Conservation (phyloP, 805 yeast species). For the Kodamaea neixiangensis region DNA sequence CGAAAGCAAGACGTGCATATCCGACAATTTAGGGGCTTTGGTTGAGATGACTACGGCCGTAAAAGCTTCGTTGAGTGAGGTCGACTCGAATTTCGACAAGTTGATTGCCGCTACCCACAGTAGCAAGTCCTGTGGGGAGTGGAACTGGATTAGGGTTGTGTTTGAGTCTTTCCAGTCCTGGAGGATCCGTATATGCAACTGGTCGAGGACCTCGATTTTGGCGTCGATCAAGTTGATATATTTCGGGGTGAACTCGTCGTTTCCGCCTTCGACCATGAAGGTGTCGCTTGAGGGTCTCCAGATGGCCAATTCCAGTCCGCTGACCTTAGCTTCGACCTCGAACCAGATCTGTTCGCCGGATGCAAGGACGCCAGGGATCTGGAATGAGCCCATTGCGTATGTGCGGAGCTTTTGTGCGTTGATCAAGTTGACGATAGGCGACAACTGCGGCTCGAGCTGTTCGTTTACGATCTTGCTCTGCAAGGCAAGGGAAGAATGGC, state of each 20-base stretch:
- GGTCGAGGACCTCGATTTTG: slow-evolving; percentile 19
- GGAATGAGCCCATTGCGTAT: slow-evolving; percentile 56
- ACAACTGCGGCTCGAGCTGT: slow-evolving; percentile 59
- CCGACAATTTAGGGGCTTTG: slow-evolving; percentile 57
- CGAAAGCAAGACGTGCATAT: slow-evolving; percentile 58
- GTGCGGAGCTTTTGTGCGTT: slow-evolving; percentile 69
- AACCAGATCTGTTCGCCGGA: slow-evolving; percentile 32
- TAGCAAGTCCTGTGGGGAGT: slow-evolving; percentile 21
- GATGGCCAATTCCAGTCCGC: slow-evolving; percentile 58
- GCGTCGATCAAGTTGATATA: slow-evolving; percentile 55
- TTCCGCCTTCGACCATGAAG: slow-evolving; percentile 27
- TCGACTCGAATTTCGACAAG: slow-evolving; percentile 57
- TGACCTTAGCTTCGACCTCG: slow-evolving; percentile 38
- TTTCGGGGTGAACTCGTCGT: slow-evolving; percentile 48
- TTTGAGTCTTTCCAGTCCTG: slow-evolving; percentile 31
- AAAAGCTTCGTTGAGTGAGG: slow-evolving; percentile 59
- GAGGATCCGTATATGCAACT: slow-evolving; percentile 24
- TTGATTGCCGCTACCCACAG: slow-evolving; percentile 52
- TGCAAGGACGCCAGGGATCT: slow-evolving; percentile 24
- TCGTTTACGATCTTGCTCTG: slow-evolving; percentile 23
- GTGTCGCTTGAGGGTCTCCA: slow-evolving; percentile 40
- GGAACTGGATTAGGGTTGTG: slow-evolving; percentile 27
- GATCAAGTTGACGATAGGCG: slow-evolving; percentile 70
- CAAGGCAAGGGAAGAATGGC: slow-evolving; percentile 14
- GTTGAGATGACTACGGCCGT: slow-evolving; percentile 64